phyloP scores from a whole-genome alignment of 2,329 filamentous ascomycete species.

The Xylariaceae sp. region DNA sequence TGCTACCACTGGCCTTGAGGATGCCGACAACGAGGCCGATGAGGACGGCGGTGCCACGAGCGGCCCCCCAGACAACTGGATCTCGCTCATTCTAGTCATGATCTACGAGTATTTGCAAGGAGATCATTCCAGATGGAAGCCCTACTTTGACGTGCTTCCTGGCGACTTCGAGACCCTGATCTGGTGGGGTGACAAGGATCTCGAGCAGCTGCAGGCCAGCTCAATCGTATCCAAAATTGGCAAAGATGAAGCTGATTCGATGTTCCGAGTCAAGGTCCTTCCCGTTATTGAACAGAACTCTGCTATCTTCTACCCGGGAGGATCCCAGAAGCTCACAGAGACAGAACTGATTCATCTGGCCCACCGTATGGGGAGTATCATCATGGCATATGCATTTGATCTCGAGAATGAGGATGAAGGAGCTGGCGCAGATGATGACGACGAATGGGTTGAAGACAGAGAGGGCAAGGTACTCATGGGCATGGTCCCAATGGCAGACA shows the following conservation, averaged over 20 bases:
- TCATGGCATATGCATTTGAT: slow-evolving; percentile 93
- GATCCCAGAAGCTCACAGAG: slow-evolving; percentile 35
- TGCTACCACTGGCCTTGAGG: slow-evolving; percentile 31
- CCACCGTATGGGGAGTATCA: slow-evolving; percentile 79
- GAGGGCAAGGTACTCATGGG: slow-evolving; percentile 62
- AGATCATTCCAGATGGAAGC: slow-evolving; percentile 64
- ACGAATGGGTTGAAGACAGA: slow-evolving; percentile 63
- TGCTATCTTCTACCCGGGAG: slow-evolving; percentile 41
- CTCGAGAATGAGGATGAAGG: slow-evolving; percentile 52
- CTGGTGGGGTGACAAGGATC: slow-evolving; percentile 75
- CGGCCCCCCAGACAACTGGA: slow-evolving; percentile 49
- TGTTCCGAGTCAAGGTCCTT: slow-evolving; percentile 57
- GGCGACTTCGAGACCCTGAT: slow-evolving; percentile 75
- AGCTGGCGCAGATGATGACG: slow-evolving; percentile 56
- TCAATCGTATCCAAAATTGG: slow-evolving; percentile 75
- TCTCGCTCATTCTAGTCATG: slow-evolving; percentile 68
- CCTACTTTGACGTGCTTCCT: slow-evolving; percentile 75
- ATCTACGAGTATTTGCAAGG: slow-evolving; percentile 67
- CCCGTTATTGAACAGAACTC: slow-evolving; percentile 46
- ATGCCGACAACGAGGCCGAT: slow-evolving; percentile 36
- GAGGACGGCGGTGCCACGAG: slow-evolving; percentile 30
- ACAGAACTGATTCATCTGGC: slow-evolving; percentile 50
- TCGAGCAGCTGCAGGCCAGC: slow-evolving; percentile 71
- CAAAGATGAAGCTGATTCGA: slow-evolving; percentile 64
- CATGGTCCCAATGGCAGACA: slow-evolving; percentile 88